phyloP scores from a whole-genome alignment of 345 rosid genomes.

The Theobroma cacao region DNA sequence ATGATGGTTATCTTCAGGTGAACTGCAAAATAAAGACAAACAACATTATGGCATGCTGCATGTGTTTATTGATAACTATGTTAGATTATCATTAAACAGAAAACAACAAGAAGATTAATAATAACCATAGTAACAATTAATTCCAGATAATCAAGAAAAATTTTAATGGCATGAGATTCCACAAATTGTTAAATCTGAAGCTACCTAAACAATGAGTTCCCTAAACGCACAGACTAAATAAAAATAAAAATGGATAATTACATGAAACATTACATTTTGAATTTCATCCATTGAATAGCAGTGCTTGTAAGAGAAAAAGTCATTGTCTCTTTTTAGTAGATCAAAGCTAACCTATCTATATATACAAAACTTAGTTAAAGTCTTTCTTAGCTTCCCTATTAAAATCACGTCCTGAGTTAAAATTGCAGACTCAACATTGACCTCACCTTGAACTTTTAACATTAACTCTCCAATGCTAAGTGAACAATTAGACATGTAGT shows the following conservation, averaged over 20 bases:
- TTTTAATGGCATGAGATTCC: not conserved
- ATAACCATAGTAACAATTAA: not conserved
- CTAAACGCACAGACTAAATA: not conserved
- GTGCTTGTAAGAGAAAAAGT: not conserved
- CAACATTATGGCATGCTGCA: not conserved
- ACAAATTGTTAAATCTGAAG: not conserved
- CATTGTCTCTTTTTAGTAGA: not conserved
- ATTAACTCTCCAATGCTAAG: not conserved
- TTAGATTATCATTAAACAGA: not conserved
- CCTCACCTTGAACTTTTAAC: not conserved
- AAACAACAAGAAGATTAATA: not conserved
- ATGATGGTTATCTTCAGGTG: constrained; percentile 59
- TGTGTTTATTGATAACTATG: not conserved
- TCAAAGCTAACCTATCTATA: not conserved
- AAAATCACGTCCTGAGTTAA: not conserved
- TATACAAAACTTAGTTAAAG: not conserved
- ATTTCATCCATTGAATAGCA: not conserved
- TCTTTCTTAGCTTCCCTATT: not conserved
- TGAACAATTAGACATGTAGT: not conserved
- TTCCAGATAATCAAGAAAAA: not conserved
- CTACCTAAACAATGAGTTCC: not conserved
- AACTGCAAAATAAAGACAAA: constrained; percentile 42
- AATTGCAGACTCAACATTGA: not conserved
- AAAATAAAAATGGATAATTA: not conserved
- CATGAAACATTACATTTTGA: not conserved